These are phyloP conservation scores for Lasiodiplodia theobromae DNA, from an alignment of 2,329 filamentous ascomycete species.

Conservation along the genomic window DNA sequence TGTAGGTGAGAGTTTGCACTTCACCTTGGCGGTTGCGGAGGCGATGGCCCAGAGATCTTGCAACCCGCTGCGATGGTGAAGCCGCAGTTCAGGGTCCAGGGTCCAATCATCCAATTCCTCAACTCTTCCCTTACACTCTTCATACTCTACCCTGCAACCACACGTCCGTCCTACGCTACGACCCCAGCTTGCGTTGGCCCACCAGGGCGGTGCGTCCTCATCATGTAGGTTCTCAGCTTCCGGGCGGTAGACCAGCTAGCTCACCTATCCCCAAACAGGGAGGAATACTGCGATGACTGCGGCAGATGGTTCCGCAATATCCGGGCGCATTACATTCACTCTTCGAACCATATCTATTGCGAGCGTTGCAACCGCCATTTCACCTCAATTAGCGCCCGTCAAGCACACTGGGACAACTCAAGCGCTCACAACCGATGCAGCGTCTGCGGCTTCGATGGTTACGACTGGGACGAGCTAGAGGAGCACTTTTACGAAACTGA, in stretches of 20 bases:
- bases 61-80: background rate
- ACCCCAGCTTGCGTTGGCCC: background rate
- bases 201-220: background rate
- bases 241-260: background rate
- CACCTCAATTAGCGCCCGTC: background rate
- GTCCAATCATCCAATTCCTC: background rate
- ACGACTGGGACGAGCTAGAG: background rate
- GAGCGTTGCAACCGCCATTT: conserved; percentile 13
- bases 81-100: background rate
- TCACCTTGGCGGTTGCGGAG: background rate
- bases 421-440: conserved; percentile 13
- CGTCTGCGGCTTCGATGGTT: conserved; percentile 14
- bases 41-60: too few relatives aligned
- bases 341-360: conserved; percentile 9
- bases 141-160: background rate
- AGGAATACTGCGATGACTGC: conserved; percentile 9
- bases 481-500: background rate
- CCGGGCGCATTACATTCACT: conserved; percentile 4
- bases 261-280: background rate
- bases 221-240: conserved; percentile 11
- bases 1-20: background rate
- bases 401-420: conserved; percentile 11
- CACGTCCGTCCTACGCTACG: background rate
- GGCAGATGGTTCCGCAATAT: conserved; percentile 9
- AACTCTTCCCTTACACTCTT: background rate